These are phyloP conservation scores for Colletotrichum liaoningense DNA, from an alignment of 2,329 filamentous ascomycete genomes.

Conservation along the genomic window DNA sequence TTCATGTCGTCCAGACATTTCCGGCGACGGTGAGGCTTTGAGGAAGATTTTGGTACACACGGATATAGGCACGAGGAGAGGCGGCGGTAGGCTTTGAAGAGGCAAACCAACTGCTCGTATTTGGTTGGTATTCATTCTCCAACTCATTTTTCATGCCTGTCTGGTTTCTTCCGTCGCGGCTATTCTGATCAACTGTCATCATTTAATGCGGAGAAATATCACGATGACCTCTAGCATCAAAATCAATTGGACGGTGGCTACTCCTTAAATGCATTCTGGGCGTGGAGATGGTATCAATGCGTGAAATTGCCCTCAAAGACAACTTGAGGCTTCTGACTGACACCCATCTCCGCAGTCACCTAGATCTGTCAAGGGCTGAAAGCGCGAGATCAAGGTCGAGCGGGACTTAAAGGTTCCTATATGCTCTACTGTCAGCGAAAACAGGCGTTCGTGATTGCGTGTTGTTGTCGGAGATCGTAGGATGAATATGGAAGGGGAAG, in stretches of 20 bases:
- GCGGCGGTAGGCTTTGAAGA: conserved; percentile 45
- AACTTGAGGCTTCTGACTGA: conserved; percentile 35
- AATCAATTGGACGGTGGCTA: conserved; percentile 36
- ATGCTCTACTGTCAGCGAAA: too few relatives aligned
- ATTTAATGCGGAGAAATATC: conserved; percentile 32
- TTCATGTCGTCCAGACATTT: conserved; percentile 76
- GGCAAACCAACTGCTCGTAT: conserved; percentile 38
- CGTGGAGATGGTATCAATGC: conserved; percentile 43
- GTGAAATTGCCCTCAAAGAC: conserved; percentile 43
- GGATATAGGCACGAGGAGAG: conserved; percentile 45
- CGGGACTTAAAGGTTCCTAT: too few relatives aligned
- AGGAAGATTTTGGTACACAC: conserved; percentile 55
- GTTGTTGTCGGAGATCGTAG: too few relatives aligned
- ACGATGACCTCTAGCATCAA: conserved; percentile 37
- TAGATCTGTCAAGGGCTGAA: too few relatives aligned
- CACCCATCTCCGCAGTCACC: background rate
- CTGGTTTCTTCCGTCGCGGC: conserved; percentile 23
- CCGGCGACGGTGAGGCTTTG: conserved; percentile 55
- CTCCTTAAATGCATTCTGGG: conserved; percentile 38
- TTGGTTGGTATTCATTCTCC: conserved; percentile 37
- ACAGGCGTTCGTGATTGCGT: too few relatives aligned
- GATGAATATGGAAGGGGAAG: too few relatives aligned
- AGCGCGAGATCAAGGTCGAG: too few relatives aligned
- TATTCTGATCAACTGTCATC: conserved; percentile 29
- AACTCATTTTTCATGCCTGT: conserved; percentile 11